These are phyloP conservation scores for Mycena venus DNA, from an alignment of 768 basidiomycete genomes.

Conservation along the genomic window DNA sequence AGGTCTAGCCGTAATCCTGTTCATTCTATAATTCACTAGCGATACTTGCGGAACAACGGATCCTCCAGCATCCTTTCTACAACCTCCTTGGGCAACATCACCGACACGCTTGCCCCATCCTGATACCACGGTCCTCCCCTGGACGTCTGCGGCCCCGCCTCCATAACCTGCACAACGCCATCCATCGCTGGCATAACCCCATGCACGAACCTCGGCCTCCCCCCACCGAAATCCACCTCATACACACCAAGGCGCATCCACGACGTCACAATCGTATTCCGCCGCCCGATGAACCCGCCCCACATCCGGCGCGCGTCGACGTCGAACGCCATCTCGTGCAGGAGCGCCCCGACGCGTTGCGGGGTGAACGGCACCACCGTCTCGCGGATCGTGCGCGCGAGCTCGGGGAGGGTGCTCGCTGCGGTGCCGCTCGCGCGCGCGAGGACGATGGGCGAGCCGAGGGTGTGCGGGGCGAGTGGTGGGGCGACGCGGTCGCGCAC, in stretches of 20 bases:
- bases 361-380: slow-evolving; percentile 42
- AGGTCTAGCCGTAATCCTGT: too few species aligned
- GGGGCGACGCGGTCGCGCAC: slow-evolving; percentile 40
- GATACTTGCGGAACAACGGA: slow-evolving; percentile 40
- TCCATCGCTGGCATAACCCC: slow-evolving; percentile 50
- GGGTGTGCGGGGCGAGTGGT: slow-evolving; percentile 38
- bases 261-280: slow-evolving; percentile 49
- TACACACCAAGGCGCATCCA: slow-evolving; percentile 50
- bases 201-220: slow-evolving; percentile 44
- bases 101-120: slow-evolving; percentile 38
- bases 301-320: slow-evolving; percentile 46
- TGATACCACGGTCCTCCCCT: slow-evolving; percentile 40
- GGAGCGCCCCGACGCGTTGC: slow-evolving; percentile 41
- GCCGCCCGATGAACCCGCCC: slow-evolving; percentile 49
- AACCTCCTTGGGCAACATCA: slow-evolving; percentile 39
- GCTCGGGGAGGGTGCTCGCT: slow-evolving; percentile 23
- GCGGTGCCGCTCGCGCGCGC: slow-evolving; percentile 39
- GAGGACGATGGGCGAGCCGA: slow-evolving; percentile 51
- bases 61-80: slow-evolving; percentile 40
- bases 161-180: slow-evolving; percentile 50
- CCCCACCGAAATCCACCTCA: slow-evolving; percentile 49
- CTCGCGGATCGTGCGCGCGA: slow-evolving; percentile 45
- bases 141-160: slow-evolving; percentile 28
- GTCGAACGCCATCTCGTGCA: slow-evolving; percentile 51
- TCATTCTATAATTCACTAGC: too few species aligned